Evolutionary conservation across 176 grass and related monocot species (phyloP).

Genomic region (Triticum monococcum): DNA sequence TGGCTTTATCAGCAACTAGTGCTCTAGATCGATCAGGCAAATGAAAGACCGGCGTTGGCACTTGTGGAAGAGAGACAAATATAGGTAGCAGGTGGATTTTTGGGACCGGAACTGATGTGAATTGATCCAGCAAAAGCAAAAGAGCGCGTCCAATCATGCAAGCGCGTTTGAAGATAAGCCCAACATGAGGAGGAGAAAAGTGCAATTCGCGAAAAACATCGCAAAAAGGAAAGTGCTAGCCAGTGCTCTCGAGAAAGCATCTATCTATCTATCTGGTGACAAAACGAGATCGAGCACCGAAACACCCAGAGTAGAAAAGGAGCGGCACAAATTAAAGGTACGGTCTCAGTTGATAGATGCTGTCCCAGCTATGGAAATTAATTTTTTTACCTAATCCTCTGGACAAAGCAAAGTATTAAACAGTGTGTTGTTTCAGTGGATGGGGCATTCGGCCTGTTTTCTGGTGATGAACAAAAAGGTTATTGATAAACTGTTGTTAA

Average conservation of each 20-base stretch:
- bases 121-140: neutral
- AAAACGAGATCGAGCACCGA: neutral
- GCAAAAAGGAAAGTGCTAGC: neutral
- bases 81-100: neutral
- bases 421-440: neutral
- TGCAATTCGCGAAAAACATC: neutral
- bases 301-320: neutral
- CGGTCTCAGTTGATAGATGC: neutral
- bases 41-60: neutral
- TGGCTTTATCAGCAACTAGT: neutral
- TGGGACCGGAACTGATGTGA: neutral
- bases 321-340: neutral
- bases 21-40: neutral
- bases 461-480: neutral
- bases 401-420: neutral
- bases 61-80: neutral
- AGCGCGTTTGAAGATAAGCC: neutral
- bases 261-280: neutral
- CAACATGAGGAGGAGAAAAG: neutral
- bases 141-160: neutral
- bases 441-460: neutral
- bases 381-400: neutral
- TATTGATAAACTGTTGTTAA: neutral
- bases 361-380: neutral
- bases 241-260: neutral